Percentiles rank a stretch among this genome's conserved stretches.
phyloP scores from a whole-genome alignment of 2,329 filamentous ascomycete species.

The Cordyceps militaris region DNA sequence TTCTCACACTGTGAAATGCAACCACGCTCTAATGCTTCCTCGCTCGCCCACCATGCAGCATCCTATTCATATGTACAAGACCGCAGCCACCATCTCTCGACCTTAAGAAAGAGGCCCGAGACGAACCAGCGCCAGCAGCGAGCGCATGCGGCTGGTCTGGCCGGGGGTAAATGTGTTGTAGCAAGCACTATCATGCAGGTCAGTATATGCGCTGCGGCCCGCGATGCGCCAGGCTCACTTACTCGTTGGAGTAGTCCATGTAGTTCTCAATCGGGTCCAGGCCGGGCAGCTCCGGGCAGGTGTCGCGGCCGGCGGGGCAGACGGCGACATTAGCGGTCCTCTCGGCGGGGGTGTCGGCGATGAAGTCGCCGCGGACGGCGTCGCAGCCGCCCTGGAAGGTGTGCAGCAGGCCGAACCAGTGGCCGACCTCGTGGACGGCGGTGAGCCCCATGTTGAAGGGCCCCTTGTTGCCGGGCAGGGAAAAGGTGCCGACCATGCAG shows the following conservation, averaged over 20 bases:
- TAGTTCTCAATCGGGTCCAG: constrained; percentile 21
- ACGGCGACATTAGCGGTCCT: background rate
- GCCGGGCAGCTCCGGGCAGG: constrained; percentile 18
- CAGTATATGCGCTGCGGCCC: too few relatives aligned
- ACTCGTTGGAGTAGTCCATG: constrained; percentile 24
- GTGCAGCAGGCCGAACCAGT: constrained; percentile 32
- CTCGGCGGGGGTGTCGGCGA: constrained; percentile 22
- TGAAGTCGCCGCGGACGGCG: constrained; percentile 20
- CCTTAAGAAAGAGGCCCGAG: background rate
- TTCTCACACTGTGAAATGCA: too few relatives aligned
- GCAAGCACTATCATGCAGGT: constrained; percentile 27
- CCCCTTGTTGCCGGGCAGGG: constrained; percentile 9
- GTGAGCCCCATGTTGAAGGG: constrained; percentile 13
- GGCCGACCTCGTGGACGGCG: constrained; percentile 28
- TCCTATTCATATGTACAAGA: background rate
- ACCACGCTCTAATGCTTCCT: background rate
- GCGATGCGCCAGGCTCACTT: background rate
- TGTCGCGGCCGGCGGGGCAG: constrained; percentile 17
- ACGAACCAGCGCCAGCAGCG: background rate
- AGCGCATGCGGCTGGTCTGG: constrained; percentile 20
- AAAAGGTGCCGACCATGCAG: constrained; percentile 11
- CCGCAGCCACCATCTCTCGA: background rate
- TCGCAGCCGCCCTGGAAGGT: constrained; percentile 27
- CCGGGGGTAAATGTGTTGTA: constrained; percentile 36
- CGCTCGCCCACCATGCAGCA: background rate